phyloP scores from a whole-genome alignment of 148 eudicot species.

The Rhododendron simsii region DNA sequence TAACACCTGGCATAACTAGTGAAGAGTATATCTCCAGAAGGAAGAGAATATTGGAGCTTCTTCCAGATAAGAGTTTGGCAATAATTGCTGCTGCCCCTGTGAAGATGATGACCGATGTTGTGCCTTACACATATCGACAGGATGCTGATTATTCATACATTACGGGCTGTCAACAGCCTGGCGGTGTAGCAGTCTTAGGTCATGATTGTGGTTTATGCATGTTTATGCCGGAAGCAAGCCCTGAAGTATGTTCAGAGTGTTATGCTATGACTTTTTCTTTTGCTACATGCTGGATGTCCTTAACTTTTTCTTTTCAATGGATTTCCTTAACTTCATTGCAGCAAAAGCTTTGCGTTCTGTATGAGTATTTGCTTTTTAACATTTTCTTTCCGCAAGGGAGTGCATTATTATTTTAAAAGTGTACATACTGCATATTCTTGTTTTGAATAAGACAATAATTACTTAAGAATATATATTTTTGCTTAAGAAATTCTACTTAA shows the following conservation, averaged over 20 bases:
- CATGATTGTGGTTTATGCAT: conserved; percentile 89
- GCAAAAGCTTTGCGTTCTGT: background rate
- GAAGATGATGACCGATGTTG: conserved; percentile 97
- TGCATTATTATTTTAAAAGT: background rate
- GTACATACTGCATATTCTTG: background rate
- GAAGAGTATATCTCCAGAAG: conserved; percentile 72
- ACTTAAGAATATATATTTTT: background rate
- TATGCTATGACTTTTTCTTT: background rate
- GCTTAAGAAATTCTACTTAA: background rate
- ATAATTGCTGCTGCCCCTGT: conserved; percentile 76
- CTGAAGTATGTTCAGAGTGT: conserved; percentile 41
- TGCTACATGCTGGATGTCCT: background rate
- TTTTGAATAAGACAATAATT: background rate
- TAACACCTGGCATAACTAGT: conserved; percentile 68
- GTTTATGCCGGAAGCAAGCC: conserved; percentile 86
- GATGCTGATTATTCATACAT: conserved; percentile 78
- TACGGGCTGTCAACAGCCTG: conserved; percentile 95
- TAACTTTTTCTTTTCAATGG: too few species aligned
- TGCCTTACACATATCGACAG: conserved; percentile 82
- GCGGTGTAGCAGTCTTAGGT: conserved; percentile 82
- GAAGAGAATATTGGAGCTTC: conserved; percentile 72
- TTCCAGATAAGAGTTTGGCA: conserved; percentile 80
- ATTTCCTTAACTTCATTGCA: background rate
- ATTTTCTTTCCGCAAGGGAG: background rate
- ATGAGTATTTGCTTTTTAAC: background rate